Percentiles rank a stretch among this genome's conserved stretches.
phyloP scores from a whole-genome alignment of 441 rosid species.

The Adansonia grandidieri region DNA sequence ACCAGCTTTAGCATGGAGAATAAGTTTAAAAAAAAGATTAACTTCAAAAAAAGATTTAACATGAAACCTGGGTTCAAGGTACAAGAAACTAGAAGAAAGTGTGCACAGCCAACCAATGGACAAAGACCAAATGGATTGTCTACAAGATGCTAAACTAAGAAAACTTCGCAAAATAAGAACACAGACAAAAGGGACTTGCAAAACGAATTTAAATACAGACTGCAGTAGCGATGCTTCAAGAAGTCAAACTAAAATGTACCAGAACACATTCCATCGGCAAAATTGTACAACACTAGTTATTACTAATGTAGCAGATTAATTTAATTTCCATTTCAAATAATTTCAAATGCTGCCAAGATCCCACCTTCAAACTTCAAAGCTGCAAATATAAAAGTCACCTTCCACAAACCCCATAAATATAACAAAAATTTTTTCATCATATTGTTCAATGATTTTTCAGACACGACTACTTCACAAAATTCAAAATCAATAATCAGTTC shows the following conservation, averaged over 20 bases:
- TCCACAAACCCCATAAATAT: constrained; percentile 5
- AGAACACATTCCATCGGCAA: constrained; percentile 2
- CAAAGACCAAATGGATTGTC: not conserved
- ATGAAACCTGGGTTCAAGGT: not conserved
- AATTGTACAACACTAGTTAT: constrained; percentile 9
- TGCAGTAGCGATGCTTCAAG: constrained; percentile 2
- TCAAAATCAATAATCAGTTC: constrained; percentile 16
- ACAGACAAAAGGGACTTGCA: not conserved
- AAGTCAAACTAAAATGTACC: constrained; percentile 7
- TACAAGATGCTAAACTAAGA: not conserved
- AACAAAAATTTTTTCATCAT: not conserved
- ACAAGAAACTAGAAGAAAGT: constrained; percentile 15
- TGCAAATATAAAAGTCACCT: constrained; percentile 1
- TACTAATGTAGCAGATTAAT: constrained; percentile 3
- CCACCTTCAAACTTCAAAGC: constrained; percentile 15
- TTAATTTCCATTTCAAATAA: constrained; percentile 11
- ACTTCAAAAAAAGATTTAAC: constrained; percentile 9
- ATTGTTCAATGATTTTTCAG: constrained; percentile 3
- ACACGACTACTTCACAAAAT: constrained; percentile 12
- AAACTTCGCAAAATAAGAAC: constrained; percentile 2
- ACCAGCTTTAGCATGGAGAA: not conserved
- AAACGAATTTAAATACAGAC: not conserved
- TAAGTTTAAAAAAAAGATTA: not conserved
- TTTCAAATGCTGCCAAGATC: not conserved
- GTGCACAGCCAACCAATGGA: constrained; percentile 1